Base-by-base conservation (phyloP, 2,329 filamentous ascomycete genomes). In the Chaetomiaceae sp. region DNA sequence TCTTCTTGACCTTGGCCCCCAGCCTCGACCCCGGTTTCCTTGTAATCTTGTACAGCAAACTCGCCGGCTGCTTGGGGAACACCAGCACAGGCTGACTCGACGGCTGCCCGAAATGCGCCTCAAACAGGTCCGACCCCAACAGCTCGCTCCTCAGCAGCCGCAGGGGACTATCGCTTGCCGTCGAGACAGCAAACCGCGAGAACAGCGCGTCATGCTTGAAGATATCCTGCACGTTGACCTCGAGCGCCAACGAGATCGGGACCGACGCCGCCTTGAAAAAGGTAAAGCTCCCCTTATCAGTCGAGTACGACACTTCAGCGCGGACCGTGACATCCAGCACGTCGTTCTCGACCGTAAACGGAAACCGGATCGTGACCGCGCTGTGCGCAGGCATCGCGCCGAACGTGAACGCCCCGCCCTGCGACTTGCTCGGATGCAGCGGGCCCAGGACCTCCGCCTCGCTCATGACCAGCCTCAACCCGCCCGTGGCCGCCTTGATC, bases 211-310 rank as follows among this genome's bases (percentile, higher is more conserved):
- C 74, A 58, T 89, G 83, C 66, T 96, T 95, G 75, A 97, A 97
- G 25, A 95, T 83, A 63, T 99, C 94, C 64, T 97, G 91, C 6
- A 99, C 94, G 60, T 97, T 97, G 58, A 99, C 94, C 3, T 92
- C 91, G 3, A 99, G 77, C 0, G 90, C 89, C 4, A 99, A 75
- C 1, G 87, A 80, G 1, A 94, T 86, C 3, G 85, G 80, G 19
- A 95, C 77, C 3, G 77, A 81, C 19, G 81, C 79, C 7, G 78
- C 76, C 15, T 79, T 81, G 15, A 82, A 79, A 65, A 85, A 87
- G 50, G 78, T 75, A 59, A 89, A 88, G 7, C 73, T 75, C 3
- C 85, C 87, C 2, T 81, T 72, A 0, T 82, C 75, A 0, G 88
- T 91, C 2, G 79, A 79, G 65, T 94, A 95, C 0, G 75, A 77